Base-by-base conservation (phyloP, 306 rosid genomes). In the Leucaena leucocephala region DNA sequence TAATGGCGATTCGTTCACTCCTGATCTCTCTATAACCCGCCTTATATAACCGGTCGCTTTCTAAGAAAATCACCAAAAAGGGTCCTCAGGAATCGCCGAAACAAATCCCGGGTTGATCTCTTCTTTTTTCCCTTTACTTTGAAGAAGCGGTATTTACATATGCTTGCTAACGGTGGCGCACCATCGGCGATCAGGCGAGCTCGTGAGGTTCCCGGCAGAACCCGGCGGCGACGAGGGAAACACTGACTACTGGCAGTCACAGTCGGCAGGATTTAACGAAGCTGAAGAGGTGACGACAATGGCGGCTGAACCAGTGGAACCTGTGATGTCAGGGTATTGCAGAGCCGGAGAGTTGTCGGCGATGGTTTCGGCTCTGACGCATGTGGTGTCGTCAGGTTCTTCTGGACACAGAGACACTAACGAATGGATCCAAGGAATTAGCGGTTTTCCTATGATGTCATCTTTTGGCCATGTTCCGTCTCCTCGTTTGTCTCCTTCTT, bases 301-400 rank as follows among this genome's bases (percentile, higher is more conserved):
- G 3, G 3, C 33, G 50, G 71, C 35, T 7, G 45, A 39, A 36
- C 4, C 27, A 2, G 76, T 78, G 68, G 77, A 82, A 55, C 61
- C 72, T 48, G 54, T 74, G 59, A 71, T 80, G 66, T 57, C 88
- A 21, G 84, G 86, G 71, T 45, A 71, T 8, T 36, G 65, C 78
- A 64, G 76, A 39, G 73, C 50, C 5, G 72, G 87, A 57, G 98
- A 95, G 84, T 80, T 79, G 76, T 81, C 87, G 1, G 87, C 87
- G 4, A 92, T 95, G 88, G 93, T 91, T 64, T 84, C 99, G 2
- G 95, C 90, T 21, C 82, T 91, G 0, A 89, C 91, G 27, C 87
- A 83, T 6, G 96, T 90, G 39, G 79, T 84, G 13, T 91, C 97
- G 11, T 92, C 97, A 0, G 95, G 93, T 0, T 84, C 96, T 0